phyloP scores from a whole-genome alignment of 345 rosid species.

The Heritiera fomes region DNA sequence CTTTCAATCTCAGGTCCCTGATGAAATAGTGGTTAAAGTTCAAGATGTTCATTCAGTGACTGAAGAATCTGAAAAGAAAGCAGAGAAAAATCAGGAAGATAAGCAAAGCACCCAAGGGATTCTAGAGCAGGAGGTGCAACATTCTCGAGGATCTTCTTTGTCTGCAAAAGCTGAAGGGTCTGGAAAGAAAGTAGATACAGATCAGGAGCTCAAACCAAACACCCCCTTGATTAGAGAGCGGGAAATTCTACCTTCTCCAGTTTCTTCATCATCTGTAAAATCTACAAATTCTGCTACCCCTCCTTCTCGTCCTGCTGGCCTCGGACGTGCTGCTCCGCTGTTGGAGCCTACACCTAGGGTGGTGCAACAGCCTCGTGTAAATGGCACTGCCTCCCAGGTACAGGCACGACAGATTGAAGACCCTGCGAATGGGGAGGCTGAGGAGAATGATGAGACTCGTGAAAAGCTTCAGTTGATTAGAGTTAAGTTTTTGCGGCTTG shows the following conservation, averaged over 20 bases:
- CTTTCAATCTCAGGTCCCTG: constrained; percentile 30
- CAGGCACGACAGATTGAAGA: constrained; percentile 78
- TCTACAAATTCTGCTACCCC: constrained; percentile 35
- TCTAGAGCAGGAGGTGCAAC: constrained; percentile 18
- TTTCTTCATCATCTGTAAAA: constrained; percentile 43
- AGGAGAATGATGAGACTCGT: constrained; percentile 93
- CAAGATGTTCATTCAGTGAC: constrained; percentile 27
- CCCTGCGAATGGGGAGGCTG: constrained; percentile 60
- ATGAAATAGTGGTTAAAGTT: constrained; percentile 33
- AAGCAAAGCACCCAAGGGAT: constrained; percentile 29
- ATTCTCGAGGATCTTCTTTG: background rate
- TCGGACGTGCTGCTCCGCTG: constrained; percentile 82
- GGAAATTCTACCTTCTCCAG: constrained; percentile 26
- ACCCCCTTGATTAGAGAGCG: constrained; percentile 29
- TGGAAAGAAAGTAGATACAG: constrained; percentile 30
- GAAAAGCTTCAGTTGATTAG: constrained; percentile 97
- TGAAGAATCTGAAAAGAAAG: constrained; percentile 38
- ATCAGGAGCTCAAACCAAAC: constrained; percentile 32
- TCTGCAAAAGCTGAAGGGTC: constrained; percentile 12
- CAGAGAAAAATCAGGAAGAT: constrained; percentile 26
- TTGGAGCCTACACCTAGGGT: constrained; percentile 76
- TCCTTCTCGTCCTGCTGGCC: constrained; percentile 87
- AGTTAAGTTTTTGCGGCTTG: constrained; percentile 94
- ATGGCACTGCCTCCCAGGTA: constrained; percentile 57
- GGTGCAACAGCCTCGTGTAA: constrained; percentile 73